phyloP scores from a whole-genome alignment of 2,329 filamentous ascomycete species.

The Aureobasidium leucospermi region DNA sequence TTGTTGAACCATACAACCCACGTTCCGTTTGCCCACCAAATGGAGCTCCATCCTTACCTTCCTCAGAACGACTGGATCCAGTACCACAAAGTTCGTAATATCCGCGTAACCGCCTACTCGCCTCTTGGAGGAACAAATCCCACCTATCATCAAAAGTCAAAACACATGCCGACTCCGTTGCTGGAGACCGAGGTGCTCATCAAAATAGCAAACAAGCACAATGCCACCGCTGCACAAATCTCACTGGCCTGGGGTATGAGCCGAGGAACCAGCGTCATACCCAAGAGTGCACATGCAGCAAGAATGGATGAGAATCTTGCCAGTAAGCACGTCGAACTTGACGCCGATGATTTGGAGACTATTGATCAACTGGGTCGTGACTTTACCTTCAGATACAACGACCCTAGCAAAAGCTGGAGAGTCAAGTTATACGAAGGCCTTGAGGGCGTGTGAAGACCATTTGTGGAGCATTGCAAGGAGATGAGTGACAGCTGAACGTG shows the following conservation, averaged over 20 bases:
- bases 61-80: constrained; percentile 47
- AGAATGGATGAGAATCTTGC: constrained; percentile 41
- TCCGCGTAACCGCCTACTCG: constrained; percentile 47
- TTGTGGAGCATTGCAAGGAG: too few relatives aligned
- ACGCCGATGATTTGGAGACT: constrained; percentile 30
- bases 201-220: constrained; percentile 34
- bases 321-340: constrained; percentile 29
- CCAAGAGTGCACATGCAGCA: constrained; percentile 40
- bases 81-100: constrained; percentile 44
- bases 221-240: constrained; percentile 38
- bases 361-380: constrained; percentile 30
- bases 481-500: neutral
- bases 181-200: constrained; percentile 37
- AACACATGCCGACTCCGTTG: constrained; percentile 27
- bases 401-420: constrained; percentile 35
- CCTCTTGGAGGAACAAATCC: constrained; percentile 41
- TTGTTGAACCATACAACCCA: constrained; percentile 52
- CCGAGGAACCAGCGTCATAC: constrained; percentile 44
- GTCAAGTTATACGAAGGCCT: constrained; percentile 36
- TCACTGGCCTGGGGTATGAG: constrained; percentile 44
- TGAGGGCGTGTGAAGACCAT: constrained; percentile 23
- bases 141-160: constrained; percentile 31
- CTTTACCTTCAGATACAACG: constrained; percentile 32
- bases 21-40: constrained; percentile 67
- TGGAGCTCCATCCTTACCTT: constrained; percentile 70